Conservation (phyloP, 768 basidiomycete genomes). For the Pleurotus djamor region DNA sequence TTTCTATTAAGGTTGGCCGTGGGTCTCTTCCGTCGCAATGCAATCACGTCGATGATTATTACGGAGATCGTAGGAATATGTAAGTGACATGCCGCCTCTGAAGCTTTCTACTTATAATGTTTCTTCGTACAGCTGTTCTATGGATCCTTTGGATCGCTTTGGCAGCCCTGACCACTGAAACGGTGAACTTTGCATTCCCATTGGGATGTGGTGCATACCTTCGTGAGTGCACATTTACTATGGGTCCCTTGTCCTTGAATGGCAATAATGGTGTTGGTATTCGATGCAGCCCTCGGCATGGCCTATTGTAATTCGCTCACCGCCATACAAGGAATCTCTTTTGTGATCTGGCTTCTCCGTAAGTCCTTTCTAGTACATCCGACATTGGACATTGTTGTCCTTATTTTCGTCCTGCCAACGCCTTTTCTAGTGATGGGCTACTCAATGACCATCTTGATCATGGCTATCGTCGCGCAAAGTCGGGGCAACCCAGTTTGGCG, state of each 20-base stretch:
- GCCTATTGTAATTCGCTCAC: neutral
- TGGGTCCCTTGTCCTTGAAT: neutral
- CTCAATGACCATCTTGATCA: neutral
- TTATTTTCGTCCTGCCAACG: neutral
- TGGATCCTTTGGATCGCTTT: neutral
- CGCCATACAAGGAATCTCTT: constrained; percentile 1
- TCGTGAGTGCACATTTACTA: neutral
- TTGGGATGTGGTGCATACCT: constrained; percentile 1
- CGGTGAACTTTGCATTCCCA: neutral
- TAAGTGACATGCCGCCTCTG: too few species aligned
- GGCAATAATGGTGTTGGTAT: neutral
- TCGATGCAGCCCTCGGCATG: neutral
- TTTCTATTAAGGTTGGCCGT: too few species aligned
- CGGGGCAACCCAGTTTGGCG: constrained; percentile 1
- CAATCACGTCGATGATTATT: too few species aligned
- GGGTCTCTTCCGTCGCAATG: too few species aligned
- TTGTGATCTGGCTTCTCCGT: neutral
- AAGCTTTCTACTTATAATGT: neutral
- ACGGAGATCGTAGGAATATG: too few species aligned
- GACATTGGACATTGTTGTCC: too few species aligned
- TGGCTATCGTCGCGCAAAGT: neutral
- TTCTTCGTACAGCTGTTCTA: neutral
- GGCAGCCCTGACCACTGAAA: neutral
- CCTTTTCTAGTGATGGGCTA: neutral
- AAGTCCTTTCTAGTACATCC: neutral